phyloP scores from a whole-genome alignment of 75 land plant species.

The Sequoia sempervirens region DNA sequence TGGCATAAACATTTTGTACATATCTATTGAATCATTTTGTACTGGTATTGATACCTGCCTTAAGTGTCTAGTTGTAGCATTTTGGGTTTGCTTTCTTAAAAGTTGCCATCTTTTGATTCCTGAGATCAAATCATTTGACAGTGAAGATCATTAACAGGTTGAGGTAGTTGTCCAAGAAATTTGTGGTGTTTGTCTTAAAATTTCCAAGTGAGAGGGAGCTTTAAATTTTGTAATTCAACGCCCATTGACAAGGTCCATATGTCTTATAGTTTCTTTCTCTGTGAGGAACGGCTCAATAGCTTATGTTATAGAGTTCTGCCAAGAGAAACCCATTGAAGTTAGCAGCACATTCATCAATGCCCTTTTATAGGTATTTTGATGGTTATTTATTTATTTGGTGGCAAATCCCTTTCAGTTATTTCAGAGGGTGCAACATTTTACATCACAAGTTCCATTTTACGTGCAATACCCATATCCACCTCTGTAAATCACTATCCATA shows the following conservation, averaged over 20 bases:
- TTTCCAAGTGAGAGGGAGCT: neutral
- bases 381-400: neutral
- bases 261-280: neutral
- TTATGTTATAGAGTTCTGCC: neutral
- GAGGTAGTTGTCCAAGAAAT: neutral
- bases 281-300: neutral
- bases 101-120: neutral
- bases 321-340: neutral
- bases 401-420: neutral
- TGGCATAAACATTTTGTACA: conserved; percentile 3
- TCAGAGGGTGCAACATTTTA: neutral
- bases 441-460: neutral
- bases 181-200: neutral
- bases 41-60: neutral
- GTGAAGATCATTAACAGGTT: neutral
- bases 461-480: no score
- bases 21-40: neutral
- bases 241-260: neutral
- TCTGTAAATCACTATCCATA: no score
- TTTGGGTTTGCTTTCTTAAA: neutral
- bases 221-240: neutral
- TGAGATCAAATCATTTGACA: neutral
- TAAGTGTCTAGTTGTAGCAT: neutral
- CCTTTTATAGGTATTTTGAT: neutral
- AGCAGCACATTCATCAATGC: neutral